These are phyloP conservation scores for Plasmodium fragile DNA, from an alignment of 169 alveolate species.

Conservation along the genomic window DNA sequence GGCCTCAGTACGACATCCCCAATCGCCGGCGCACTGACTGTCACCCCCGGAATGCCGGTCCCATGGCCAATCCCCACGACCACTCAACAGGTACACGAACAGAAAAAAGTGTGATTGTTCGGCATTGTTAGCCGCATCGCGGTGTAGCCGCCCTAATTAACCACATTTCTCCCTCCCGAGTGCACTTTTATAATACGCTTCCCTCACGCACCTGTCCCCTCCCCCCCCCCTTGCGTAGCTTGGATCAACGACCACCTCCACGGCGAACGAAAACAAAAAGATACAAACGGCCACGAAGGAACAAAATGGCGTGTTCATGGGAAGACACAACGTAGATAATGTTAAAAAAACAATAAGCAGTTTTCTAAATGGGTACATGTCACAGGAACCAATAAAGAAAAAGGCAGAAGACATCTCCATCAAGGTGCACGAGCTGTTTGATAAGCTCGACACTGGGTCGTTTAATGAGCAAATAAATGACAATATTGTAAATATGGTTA, in stretches of 20 bases:
- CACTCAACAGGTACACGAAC: constrained; percentile 87
- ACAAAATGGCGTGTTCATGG: constrained; percentile 81
- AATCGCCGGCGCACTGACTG: constrained; percentile 88
- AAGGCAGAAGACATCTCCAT: constrained; percentile 81
- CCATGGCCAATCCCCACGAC: constrained; percentile 94
- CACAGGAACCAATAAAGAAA: constrained; percentile 76
- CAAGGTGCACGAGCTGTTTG: constrained; percentile 83
- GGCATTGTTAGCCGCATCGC: too few species aligned
- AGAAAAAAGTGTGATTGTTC: constrained; percentile 47
- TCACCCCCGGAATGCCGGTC: constrained; percentile 92
- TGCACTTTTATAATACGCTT: neutral
- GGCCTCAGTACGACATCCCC: constrained; percentile 86
- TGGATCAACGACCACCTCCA: constrained; percentile 80
- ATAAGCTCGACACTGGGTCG: constrained; percentile 81
- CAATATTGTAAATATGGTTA: constrained; percentile 80
- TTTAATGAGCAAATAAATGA: constrained; percentile 85
- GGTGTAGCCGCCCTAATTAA: neutral
- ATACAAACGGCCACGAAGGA: constrained; percentile 79
- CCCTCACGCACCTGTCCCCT: neutral
- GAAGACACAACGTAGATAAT: constrained; percentile 73
- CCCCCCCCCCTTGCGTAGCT: constrained; percentile 40
- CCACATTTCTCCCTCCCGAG: neutral
- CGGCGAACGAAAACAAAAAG: constrained; percentile 80
- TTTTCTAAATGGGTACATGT: constrained; percentile 37
- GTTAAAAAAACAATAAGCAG: constrained; percentile 69